Evolutionary conservation across 164 flowering plant species (phyloP).

Genomic region (Piper longum): DNA sequence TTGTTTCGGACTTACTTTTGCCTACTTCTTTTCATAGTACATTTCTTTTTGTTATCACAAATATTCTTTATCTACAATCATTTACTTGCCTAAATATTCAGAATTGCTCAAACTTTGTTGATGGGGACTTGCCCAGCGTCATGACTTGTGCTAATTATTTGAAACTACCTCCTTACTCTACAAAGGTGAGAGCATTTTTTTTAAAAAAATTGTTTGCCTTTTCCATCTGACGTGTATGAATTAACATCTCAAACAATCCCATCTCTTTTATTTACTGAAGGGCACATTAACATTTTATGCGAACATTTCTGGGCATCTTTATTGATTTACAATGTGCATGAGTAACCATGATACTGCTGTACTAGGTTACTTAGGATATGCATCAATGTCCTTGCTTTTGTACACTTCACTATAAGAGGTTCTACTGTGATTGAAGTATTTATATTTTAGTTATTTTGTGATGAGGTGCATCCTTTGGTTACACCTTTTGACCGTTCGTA

Average conservation of each 20-base stretch:
- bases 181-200: conserved; percentile 36
- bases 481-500: too few species aligned
- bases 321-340: too few species aligned
- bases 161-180: conserved; percentile 88
- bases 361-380: too few species aligned
- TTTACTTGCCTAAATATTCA: conserved; percentile 10
- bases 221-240: not conserved
- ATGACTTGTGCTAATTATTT: conserved; percentile 98
- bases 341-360: too few species aligned
- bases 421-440: too few species aligned
- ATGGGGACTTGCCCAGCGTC: conserved; percentile 82
- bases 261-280: too few species aligned
- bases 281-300: too few species aligned
- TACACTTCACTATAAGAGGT: too few species aligned
- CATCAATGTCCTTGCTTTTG: too few species aligned
- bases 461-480: too few species aligned
- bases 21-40: not conserved
- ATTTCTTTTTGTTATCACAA: not conserved
- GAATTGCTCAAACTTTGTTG: conserved; percentile 38
- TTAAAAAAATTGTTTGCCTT: not conserved
- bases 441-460: too few species aligned
- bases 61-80: not conserved
- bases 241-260: not conserved
- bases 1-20: not conserved
- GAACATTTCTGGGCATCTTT: too few species aligned